Evolutionary conservation across 306 rosid species (phyloP).

Genomic region (Ormosia semicastrata): DNA sequence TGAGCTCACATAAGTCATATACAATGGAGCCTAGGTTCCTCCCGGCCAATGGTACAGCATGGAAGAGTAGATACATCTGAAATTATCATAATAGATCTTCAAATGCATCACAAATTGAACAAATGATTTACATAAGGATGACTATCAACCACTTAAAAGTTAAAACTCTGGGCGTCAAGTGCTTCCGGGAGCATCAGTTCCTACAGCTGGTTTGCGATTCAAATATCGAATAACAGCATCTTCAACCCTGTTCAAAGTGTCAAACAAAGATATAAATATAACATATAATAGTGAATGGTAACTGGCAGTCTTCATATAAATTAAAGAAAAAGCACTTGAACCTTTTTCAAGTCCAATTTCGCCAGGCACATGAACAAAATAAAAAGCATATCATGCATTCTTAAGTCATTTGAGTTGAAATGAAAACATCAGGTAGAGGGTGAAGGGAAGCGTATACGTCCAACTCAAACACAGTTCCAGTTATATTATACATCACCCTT

Average conservation of each 20-base stretch:
- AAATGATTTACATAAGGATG: background rate
- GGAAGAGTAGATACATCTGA: constrained; percentile 4
- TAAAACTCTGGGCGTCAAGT: constrained; percentile 35
- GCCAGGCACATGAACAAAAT: background rate
- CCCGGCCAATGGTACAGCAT: constrained; percentile 23
- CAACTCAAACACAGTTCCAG: background rate
- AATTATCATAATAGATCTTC: background rate
- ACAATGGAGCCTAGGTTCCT: background rate
- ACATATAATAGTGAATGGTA: background rate
- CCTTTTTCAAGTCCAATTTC: background rate
- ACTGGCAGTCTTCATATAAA: background rate
- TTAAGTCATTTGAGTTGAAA: background rate
- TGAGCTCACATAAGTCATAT: background rate
- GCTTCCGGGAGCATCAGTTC: constrained; percentile 89
- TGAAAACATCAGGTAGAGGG: background rate
- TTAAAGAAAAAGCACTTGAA: background rate
- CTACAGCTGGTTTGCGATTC: constrained; percentile 84
- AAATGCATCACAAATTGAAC: constrained; percentile 23
- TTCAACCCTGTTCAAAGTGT: constrained; percentile 81
- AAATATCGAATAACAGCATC: constrained; percentile 95
- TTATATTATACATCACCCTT: background rate
- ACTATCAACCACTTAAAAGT: constrained; percentile 21
- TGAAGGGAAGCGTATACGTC: background rate
- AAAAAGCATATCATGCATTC: background rate
- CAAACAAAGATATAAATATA: constrained; percentile 6